These are phyloP conservation scores for Tetrapisispora arboricola DNA, from an alignment of 805 yeast genomes.

Conservation along the genomic window DNA sequence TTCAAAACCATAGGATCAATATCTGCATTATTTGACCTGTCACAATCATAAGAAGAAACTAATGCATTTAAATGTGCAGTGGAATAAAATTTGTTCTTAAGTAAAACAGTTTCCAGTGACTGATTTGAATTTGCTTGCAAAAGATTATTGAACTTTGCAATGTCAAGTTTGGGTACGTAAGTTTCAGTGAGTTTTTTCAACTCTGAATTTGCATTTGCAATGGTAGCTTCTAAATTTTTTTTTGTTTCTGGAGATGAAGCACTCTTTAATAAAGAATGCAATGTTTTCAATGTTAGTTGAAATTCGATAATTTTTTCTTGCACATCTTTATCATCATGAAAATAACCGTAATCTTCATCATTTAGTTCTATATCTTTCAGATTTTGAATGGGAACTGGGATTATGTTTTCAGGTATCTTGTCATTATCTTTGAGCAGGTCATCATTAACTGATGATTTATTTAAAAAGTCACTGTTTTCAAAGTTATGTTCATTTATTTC, in stretches of 20 bases:
- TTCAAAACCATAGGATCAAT: neutral
- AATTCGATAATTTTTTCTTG: slow-evolving; percentile 10
- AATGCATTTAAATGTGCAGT: slow-evolving; percentile 17
- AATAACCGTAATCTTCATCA: slow-evolving; percentile 11
- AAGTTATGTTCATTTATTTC: too few relatives aligned
- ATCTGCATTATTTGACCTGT: neutral
- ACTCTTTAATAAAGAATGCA: slow-evolving; percentile 8
- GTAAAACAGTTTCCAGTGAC: slow-evolving; percentile 22
- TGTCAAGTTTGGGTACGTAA: slow-evolving; percentile 18
- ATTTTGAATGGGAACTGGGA: neutral
- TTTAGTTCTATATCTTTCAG: neutral
- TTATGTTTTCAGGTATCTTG: too few relatives aligned
- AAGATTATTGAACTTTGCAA: slow-evolving; percentile 3
- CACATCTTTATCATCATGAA: slow-evolving; percentile 15
- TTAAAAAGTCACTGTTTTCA: too few relatives aligned
- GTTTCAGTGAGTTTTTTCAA: slow-evolving; percentile 8
- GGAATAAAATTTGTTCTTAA: slow-evolving; percentile 22
- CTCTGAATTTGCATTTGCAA: slow-evolving; percentile 12
- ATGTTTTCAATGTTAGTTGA: slow-evolving; percentile 10
- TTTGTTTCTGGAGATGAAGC: neutral
- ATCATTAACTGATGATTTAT: too few relatives aligned
- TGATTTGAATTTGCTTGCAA: slow-evolving; percentile 3
- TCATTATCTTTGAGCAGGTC: too few relatives aligned
- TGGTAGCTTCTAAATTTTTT: slow-evolving; percentile 7
- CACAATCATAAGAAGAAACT: slow-evolving; percentile 13